A percentile compares a stretch with the other conserved stretches of the same genome.
These are phyloP conservation scores for Abelmoschus esculentus DNA, from an alignment of 345 rosid genomes.

Conservation along the genomic window DNA sequence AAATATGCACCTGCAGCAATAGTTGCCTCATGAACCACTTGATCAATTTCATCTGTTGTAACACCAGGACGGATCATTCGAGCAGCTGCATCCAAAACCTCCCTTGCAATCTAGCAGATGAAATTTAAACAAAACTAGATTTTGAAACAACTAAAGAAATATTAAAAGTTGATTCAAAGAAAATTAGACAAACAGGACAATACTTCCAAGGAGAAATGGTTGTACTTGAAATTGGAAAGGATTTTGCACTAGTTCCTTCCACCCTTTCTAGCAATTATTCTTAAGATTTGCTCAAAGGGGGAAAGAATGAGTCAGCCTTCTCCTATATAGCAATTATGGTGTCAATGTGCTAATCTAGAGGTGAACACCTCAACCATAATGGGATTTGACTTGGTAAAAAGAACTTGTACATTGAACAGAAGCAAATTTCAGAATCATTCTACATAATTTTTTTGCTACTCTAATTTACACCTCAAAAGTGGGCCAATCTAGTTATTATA, in stretches of 20 bases:
- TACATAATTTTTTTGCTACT: neutral
- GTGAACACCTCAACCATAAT: neutral
- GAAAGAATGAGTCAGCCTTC: neutral
- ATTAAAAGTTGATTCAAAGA: neutral
- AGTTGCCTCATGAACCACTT: conserved; percentile 85
- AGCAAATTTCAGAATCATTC: neutral
- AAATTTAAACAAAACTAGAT: neutral
- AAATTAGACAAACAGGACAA: neutral
- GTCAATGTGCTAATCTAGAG: neutral
- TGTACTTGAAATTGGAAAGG: neutral
- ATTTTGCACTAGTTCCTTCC: neutral
- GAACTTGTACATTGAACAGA: neutral
- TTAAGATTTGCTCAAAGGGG: neutral
- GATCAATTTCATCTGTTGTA: conserved; percentile 95
- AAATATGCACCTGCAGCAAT: conserved; percentile 58
- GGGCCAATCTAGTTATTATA: neutral
- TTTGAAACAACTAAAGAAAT: neutral
- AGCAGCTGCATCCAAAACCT: conserved; percentile 91
- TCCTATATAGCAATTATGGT: neutral
- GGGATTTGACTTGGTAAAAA: neutral
- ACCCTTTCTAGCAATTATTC: neutral
- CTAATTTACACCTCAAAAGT: neutral
- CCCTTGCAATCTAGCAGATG: conserved; percentile 61
- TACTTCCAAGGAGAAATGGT: neutral
- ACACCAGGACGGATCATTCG: conserved; percentile 68